Percentiles rank a stretch among this genome's conserved stretches.
phyloP scores from a whole-genome alignment of 2,329 filamentous ascomycete species.

The Microcyclospora pomicola region DNA sequence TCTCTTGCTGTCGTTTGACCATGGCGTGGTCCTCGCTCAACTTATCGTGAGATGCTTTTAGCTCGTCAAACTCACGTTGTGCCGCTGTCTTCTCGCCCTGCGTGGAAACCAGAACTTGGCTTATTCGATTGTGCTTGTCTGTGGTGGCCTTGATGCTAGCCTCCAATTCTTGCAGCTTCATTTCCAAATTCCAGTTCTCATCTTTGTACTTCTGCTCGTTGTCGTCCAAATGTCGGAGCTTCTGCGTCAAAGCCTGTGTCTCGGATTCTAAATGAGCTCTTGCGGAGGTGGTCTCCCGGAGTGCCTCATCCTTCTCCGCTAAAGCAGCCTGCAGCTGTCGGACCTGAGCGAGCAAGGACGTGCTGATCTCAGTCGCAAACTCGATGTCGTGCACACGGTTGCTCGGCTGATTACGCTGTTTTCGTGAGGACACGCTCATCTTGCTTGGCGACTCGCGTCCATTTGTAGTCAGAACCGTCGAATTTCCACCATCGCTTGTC shows the following conservation, averaged over 20 bases:
- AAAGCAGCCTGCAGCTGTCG: conserved; percentile 76
- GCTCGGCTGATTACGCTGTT: conserved; percentile 76
- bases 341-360: conserved; percentile 84
- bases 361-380: conserved; percentile 96
- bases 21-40: conserved; percentile 67
- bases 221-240: conserved; percentile 73
- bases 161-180: conserved; percentile 72
- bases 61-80: conserved; percentile 82
- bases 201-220: conserved; percentile 95
- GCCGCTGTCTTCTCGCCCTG: conserved; percentile 62
- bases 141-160: conserved; percentile 59
- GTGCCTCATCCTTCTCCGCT: conserved; percentile 72
- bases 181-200: conserved; percentile 96
- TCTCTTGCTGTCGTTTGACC: conserved; percentile 69
- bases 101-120: conserved; percentile 53
- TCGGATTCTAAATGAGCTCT: conserved; percentile 72
- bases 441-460: conserved; percentile 81
- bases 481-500: conserved; percentile 14
- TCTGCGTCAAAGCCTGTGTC: conserved; percentile 62
- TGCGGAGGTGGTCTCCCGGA: conserved; percentile 61
- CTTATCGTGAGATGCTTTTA: conserved; percentile 66
- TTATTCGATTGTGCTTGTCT: conserved; percentile 72
- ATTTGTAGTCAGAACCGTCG: conserved; percentile 57
- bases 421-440: conserved; percentile 62
- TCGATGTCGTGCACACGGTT: conserved; percentile 91